Evolutionary conservation across 352 stramenopile genomes (phyloP).

Genomic region (Ophiocytium majus): DNA sequence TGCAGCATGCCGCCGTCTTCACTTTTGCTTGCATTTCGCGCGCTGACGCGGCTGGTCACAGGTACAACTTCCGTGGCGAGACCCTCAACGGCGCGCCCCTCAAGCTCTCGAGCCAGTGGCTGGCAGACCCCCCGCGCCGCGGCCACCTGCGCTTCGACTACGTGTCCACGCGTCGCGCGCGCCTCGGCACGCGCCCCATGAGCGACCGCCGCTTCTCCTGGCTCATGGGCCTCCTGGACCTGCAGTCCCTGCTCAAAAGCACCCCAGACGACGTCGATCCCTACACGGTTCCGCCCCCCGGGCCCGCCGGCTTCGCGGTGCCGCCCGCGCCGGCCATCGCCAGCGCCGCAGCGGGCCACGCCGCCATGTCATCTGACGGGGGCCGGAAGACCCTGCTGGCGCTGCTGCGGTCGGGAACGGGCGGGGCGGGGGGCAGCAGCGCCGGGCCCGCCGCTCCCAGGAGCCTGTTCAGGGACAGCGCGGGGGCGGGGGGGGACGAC

Average conservation of each 20-base stretch:
- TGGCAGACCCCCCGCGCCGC: slow-evolving; percentile 66
- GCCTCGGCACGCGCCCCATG: slow-evolving; percentile 41
- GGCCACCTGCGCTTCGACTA: slow-evolving; percentile 82
- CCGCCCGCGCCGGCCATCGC: too few relatives aligned
- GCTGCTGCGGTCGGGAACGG: neutral
- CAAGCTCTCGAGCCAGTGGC: slow-evolving; percentile 69
- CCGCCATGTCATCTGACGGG: neutral
- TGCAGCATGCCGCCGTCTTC: too few relatives aligned
- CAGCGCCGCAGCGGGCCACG: too few relatives aligned
- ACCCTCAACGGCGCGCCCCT: slow-evolving; percentile 70
- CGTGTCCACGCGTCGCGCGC: slow-evolving; percentile 68
- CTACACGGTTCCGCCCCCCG: neutral
- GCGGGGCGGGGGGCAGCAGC: neutral
- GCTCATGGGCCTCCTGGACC: slow-evolving; percentile 28
- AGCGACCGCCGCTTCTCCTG: slow-evolving; percentile 42
- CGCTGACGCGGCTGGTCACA: too few relatives aligned
- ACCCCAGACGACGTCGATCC: slow-evolving; percentile 14
- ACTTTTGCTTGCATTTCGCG: too few relatives aligned
- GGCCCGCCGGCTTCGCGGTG: neutral
- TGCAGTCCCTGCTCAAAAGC: slow-evolving; percentile 14
- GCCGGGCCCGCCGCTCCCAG: neutral
- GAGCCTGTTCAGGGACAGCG: neutral
- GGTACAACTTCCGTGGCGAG: slow-evolving; percentile 84
- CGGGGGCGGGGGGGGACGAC: too few relatives aligned
- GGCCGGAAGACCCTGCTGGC: neutral